Evolutionary conservation across 2,329 filamentous ascomycete genomes (phyloP).

Genomic region (Sphaerulina vaccinii): DNA sequence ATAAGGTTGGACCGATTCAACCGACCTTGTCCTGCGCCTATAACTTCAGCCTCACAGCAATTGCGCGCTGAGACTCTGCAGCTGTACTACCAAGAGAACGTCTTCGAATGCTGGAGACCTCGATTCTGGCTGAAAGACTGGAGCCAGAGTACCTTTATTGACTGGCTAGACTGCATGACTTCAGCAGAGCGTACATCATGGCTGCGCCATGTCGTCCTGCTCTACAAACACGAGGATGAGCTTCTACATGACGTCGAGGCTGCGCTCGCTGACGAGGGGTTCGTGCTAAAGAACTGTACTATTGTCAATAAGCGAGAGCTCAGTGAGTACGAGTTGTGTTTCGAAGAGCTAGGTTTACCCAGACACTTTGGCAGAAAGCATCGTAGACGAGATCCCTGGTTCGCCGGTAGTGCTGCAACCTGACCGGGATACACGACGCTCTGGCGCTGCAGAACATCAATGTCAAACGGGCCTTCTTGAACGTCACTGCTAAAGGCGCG

Average conservation of each 20-base stretch:
- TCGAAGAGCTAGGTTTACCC: conserved; percentile 26
- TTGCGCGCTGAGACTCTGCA: conserved; percentile 26
- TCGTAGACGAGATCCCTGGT: conserved; percentile 19
- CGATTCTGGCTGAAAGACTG: conserved; percentile 28
- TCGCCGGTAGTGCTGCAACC: conserved; percentile 13
- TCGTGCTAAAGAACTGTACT: conserved; percentile 17
- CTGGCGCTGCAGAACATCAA: too few species aligned
- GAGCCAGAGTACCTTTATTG: conserved; percentile 26
- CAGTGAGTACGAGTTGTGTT: conserved; percentile 28
- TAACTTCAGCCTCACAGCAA: conserved; percentile 26
- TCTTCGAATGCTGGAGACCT: conserved; percentile 31
- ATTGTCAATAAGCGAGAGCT: conserved; percentile 23
- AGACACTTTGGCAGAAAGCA: conserved; percentile 30
- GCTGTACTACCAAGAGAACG: conserved; percentile 28
- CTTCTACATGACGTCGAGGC: conserved; percentile 26
- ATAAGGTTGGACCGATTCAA: conserved; percentile 26
- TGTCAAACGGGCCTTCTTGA: too few species aligned
- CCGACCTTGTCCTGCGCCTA: conserved; percentile 19
- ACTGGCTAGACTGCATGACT: conserved; percentile 27
- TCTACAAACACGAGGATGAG: conserved; percentile 27
- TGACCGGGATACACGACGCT: too few species aligned
- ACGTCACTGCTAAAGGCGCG: too few species aligned
- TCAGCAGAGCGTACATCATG: conserved; percentile 20
- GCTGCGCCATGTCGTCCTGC: conserved; percentile 27
- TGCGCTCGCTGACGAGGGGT: conserved; percentile 23